phyloP scores from a whole-genome alignment of 176 grass and related monocot species.

The Hordeum vulgare region DNA sequence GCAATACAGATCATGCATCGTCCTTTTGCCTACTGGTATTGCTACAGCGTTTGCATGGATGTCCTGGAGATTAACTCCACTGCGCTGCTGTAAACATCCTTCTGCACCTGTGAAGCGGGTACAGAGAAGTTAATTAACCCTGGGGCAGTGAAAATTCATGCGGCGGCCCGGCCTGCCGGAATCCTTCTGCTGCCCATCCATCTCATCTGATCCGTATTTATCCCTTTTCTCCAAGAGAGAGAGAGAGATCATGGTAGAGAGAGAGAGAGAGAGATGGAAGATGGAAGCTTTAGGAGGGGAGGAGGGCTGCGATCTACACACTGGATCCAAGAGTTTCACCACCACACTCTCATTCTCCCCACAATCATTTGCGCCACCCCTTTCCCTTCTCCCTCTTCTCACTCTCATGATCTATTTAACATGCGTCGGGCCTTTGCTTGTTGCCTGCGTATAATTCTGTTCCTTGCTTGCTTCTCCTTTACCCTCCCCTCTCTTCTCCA shows the following conservation, averaged over 20 bases:
- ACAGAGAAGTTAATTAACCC: too few species aligned
- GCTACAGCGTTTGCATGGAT: neutral
- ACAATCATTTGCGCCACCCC: conserved; percentile 36
- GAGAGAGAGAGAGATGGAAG: neutral
- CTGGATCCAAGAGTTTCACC: conserved; percentile 41
- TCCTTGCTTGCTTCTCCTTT: conserved; percentile 19
- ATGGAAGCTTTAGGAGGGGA: neutral
- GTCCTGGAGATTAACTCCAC: neutral
- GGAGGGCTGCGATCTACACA: conserved; percentile 35
- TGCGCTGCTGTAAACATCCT: neutral
- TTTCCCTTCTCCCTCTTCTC: neutral
- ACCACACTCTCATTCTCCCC: neutral
- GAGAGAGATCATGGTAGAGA: too few species aligned
- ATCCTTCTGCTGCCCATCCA: too few species aligned
- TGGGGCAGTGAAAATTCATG: too few species aligned
- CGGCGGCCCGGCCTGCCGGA: too few species aligned
- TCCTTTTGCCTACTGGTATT: too few species aligned
- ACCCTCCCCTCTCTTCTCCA: conserved; percentile 13
- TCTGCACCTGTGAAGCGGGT: too few species aligned
- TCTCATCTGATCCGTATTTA: too few species aligned
- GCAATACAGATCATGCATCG: too few species aligned
- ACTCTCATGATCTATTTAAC: conserved; percentile 56
- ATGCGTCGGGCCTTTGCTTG: conserved; percentile 26
- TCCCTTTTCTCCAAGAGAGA: too few species aligned
- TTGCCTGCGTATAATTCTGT: conserved; percentile 72